Base-by-base conservation (phyloP, 164 flowering plant genomes). In the Umbilicus rupestris region DNA sequence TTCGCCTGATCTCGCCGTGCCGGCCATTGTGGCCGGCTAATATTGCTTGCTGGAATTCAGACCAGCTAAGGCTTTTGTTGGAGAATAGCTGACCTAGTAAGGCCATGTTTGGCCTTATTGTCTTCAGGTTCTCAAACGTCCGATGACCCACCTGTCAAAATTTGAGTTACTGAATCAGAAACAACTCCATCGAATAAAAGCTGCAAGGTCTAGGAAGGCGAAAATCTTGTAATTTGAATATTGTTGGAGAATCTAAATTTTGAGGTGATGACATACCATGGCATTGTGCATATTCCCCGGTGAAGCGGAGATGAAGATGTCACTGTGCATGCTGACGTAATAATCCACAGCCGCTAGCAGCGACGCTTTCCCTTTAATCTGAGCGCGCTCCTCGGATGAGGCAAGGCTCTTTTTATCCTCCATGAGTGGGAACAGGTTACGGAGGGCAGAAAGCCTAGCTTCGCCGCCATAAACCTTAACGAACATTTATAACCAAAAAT, bases 201-300 rank as follows among this genome's bases (percentile, higher is more conserved):
- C 11, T 28, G 42, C 17, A 47, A 17, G 6, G 14, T 17, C 11
- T 14, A 24, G 19, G 1, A 3, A 39, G 7, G n/a, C n/a, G n/a
- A n/a, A n/a, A n/a, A n/a, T n/a, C n/a, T n/a, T n/a, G n/a, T n/a
- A n/a, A n/a, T n/a, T n/a, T n/a, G n/a, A n/a, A n/a, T n/a, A n/a
- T n/a, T n/a, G 63, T 11, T 12, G 17, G 10, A 3, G 7, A 7
- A 58, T 41, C 42, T 41, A 5, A 10, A 30, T 1, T 8, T 37
- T 7, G 9, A 14, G 17, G 57, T 35, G 69, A 62, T 42, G 42
- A 64, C 75, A 75, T 84, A 93, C 98, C 96, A 94, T 41, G 9
- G 99, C 97, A 75, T 94, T 94, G 80, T 94, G 97, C 99, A 94
- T 94, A 70, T 94, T 94, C 55, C 99, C 99, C 0, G 97, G 97